Conservation (phyloP, 2,329 filamentous ascomycete species). For the Colletotrichum orbiculare region DNA sequence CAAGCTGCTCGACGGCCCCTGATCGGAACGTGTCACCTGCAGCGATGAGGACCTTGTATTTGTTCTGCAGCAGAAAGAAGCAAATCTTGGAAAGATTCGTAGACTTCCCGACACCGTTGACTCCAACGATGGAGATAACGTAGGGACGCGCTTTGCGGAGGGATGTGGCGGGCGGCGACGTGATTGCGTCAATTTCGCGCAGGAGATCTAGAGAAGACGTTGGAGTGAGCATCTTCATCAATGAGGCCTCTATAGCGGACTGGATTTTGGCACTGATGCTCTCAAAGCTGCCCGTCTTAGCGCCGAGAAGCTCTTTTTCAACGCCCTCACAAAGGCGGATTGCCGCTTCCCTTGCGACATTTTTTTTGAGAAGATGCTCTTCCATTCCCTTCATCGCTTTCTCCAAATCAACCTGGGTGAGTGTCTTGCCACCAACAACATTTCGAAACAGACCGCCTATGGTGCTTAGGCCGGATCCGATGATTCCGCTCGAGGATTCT, state of each 20-base stretch:
- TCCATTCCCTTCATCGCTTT: slow-evolving; percentile 97
- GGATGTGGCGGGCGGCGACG: slow-evolving; percentile 72
- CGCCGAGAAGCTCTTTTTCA: slow-evolving; percentile 87
- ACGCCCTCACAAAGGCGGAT: slow-evolving; percentile 91
- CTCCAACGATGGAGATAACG: slow-evolving; percentile 97
- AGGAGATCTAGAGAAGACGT: slow-evolving; percentile 95
- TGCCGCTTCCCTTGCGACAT: slow-evolving; percentile 94
- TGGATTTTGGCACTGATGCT: slow-evolving; percentile 86
- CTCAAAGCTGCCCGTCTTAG: slow-evolving; percentile 93
- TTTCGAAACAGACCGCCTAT: slow-evolving; percentile 93
- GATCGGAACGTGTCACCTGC: slow-evolving; percentile 98
- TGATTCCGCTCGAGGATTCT: slow-evolving; percentile 68
- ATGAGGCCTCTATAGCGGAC: slow-evolving; percentile 88
- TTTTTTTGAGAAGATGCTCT: slow-evolving; percentile 93
- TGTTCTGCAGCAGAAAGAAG: slow-evolving; percentile 97
- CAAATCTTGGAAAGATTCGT: slow-evolving; percentile 98
- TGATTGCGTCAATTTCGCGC: slow-evolving; percentile 87
- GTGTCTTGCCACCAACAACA: slow-evolving; percentile 91
- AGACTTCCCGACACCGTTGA: slow-evolving; percentile 98
- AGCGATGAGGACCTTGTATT: slow-evolving; percentile 92
- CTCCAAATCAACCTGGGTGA: slow-evolving; percentile 89
- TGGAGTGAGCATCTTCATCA: slow-evolving; percentile 95
- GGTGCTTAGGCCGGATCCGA: slow-evolving; percentile 83
- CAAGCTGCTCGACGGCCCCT: slow-evolving; percentile 95
- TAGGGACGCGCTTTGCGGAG: slow-evolving; percentile 80